Conservation (phyloP, 331 rosid genomes). For the Dryas integrifolia region DNA sequence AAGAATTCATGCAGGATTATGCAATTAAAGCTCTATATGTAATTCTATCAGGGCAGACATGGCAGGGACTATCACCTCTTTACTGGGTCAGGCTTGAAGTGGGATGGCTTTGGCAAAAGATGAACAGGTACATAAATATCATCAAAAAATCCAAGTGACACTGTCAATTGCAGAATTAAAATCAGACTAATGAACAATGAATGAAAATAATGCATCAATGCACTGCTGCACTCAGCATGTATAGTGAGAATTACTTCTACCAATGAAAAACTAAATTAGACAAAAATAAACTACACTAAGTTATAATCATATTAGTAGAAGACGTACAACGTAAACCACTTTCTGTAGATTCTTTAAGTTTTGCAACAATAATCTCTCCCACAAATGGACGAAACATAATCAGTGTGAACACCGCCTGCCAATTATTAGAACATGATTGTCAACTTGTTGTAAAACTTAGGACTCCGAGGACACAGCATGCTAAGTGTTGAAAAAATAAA, state of each 20-base stretch:
- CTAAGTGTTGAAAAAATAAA: not conserved
- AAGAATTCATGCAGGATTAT: slow-evolving; percentile 6
- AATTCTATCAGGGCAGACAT: not conserved
- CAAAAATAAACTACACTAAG: not conserved
- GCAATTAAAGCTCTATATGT: not conserved
- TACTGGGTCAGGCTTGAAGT: slow-evolving; percentile 38
- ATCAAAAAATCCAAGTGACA: slow-evolving; percentile 80
- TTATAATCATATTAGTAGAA: slow-evolving; percentile 16
- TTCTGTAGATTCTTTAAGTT: slow-evolving; percentile 50
- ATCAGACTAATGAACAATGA: not conserved
- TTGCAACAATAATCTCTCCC: slow-evolving; percentile 65
- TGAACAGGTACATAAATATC: slow-evolving; percentile 65
- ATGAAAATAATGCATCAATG: not conserved
- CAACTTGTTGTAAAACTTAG: not conserved
- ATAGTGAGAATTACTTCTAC: slow-evolving; percentile 1
- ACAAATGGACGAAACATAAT: slow-evolving; percentile 71
- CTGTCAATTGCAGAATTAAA: slow-evolving; percentile 35
- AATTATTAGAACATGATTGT: not conserved
- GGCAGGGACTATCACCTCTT: slow-evolving; percentile 42
- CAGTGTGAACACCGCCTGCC: slow-evolving; percentile 60
- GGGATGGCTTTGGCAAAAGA: slow-evolving; percentile 52
- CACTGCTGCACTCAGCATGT: not conserved
- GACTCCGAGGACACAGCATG: not conserved
- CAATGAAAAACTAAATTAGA: not conserved
- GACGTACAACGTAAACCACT: slow-evolving; percentile 65